A percentile compares a stretch with the other conserved stretches of the same genome.
phyloP scores from a whole-genome alignment of 1,284 basidiomycete species.

The Ustilago bromivora region DNA sequence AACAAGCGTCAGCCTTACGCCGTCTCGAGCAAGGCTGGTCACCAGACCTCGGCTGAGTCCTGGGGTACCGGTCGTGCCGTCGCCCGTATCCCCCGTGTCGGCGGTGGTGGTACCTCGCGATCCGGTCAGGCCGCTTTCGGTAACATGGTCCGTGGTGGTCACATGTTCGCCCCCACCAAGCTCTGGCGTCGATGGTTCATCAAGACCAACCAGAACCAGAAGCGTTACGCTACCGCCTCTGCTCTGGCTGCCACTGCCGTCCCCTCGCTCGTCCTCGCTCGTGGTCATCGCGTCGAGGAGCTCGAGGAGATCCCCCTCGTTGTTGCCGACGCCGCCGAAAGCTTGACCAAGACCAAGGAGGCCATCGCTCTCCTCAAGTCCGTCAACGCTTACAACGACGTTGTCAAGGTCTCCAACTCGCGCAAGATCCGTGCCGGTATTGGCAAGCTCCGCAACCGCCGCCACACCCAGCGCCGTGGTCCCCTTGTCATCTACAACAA shows the following conservation, averaged over 20 bases:
- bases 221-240: constrained; percentile 96
- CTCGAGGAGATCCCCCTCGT: constrained; percentile 98
- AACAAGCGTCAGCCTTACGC: constrained; percentile 98
- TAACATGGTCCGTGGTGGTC: constrained; percentile 79
- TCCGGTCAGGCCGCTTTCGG: constrained; percentile 98
- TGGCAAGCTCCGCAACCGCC: constrained; percentile 97
- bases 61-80: constrained; percentile 99
- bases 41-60: constrained; percentile 98
- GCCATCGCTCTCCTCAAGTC: constrained; percentile 92
- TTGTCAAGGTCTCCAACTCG: constrained; percentile 96
- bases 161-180: constrained; percentile 99
- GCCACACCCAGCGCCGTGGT: constrained; percentile 96
- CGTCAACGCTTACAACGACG: constrained; percentile 85
- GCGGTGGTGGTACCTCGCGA: constrained; percentile 97
- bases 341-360: constrained; percentile 95
- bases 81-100: constrained; percentile 99
- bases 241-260: constrained; percentile 97
- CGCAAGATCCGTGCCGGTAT: constrained; percentile 96
- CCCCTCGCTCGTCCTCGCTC: constrained; percentile 97
- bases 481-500: constrained; percentile 98
- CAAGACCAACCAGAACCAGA: constrained; percentile 99
- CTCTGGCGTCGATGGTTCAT: constrained; percentile 99
- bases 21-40: constrained; percentile 96
- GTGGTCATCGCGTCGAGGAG: constrained; percentile 98
- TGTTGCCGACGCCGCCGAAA: constrained; percentile 82